Evolutionary conservation across 805 yeast species (phyloP).

Genomic region (Kregervanrija pseudodelftensis): DNA sequence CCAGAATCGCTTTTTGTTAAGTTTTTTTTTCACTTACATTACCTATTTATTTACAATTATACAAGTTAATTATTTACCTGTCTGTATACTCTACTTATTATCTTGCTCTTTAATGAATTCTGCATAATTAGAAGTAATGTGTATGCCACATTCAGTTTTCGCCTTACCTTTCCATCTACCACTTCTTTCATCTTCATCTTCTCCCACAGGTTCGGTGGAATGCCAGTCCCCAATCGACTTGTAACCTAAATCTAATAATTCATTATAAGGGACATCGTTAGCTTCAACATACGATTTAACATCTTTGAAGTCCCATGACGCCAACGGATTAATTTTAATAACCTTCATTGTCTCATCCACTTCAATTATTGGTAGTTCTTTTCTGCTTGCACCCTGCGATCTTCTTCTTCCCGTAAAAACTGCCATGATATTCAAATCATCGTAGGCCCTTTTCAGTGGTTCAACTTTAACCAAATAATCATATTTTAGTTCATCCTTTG

Average conservation of each 20-base stretch:
- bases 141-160: constrained; percentile 95
- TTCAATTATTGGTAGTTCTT: constrained; percentile 67
- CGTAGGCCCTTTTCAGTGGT: constrained; percentile 82
- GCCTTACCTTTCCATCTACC: constrained; percentile 94
- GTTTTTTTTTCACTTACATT: too few species aligned
- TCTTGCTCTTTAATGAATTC: constrained; percentile 36
- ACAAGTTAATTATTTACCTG: too few species aligned
- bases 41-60: not conserved
- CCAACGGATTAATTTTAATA: constrained; percentile 83
- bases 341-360: constrained; percentile 62
- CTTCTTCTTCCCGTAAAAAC: constrained; percentile 89
- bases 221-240: constrained; percentile 94
- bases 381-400: constrained; percentile 83
- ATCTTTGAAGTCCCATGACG: constrained; percentile 70
- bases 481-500: constrained; percentile 67
- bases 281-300: constrained; percentile 64
- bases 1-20: too few species aligned
- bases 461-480: constrained; percentile 89
- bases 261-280: constrained; percentile 79
- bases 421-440: constrained; percentile 64
- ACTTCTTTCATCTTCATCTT: constrained; percentile 93
- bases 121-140: constrained; percentile 69
- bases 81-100: not conserved
- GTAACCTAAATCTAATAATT: constrained; percentile 76
- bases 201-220: constrained; percentile 81